Percentiles rank a stretch among this genome's conserved stretches.
phyloP scores from a whole-genome alignment of 768 basidiomycete genomes.

The Tulasnella sp. region DNA sequence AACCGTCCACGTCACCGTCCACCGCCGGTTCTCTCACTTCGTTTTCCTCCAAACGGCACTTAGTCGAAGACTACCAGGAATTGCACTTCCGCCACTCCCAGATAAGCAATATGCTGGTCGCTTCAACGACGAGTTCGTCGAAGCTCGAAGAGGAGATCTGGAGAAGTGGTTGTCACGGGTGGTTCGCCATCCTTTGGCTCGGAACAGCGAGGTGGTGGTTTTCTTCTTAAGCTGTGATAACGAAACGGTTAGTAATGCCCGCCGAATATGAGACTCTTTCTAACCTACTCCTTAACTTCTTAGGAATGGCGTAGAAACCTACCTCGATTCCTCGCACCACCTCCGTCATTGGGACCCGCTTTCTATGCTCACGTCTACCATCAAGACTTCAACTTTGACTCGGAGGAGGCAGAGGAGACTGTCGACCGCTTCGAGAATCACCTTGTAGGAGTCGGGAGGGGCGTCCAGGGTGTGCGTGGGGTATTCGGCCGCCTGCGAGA shows the following conservation, averaged over 20 bases:
- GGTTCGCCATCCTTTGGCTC: slow-evolving; percentile 64
- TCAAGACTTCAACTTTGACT: slow-evolving; percentile 75
- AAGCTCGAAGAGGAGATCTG: slow-evolving; percentile 70
- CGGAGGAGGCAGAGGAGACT: slow-evolving; percentile 55
- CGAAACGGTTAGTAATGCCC: slow-evolving; percentile 50
- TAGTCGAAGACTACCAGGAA: slow-evolving; percentile 58
- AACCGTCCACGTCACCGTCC: slow-evolving; percentile 57
- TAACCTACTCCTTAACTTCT: neutral
- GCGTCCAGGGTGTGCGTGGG: slow-evolving; percentile 58
- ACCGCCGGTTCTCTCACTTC: slow-evolving; percentile 80
- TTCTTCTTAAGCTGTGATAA: slow-evolving; percentile 73
- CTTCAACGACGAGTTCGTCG: slow-evolving; percentile 74
- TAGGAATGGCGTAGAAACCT: slow-evolving; percentile 67
- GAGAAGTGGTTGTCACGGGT: slow-evolving; percentile 67
- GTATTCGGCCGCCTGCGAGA: slow-evolving; percentile 58
- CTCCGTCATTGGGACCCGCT: slow-evolving; percentile 59
- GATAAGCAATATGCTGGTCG: slow-evolving; percentile 79
- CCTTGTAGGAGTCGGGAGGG: slow-evolving; percentile 54
- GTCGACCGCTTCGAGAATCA: slow-evolving; percentile 59
- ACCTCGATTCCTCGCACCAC: slow-evolving; percentile 37
- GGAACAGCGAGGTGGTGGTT: slow-evolving; percentile 70
- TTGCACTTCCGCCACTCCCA: slow-evolving; percentile 72
- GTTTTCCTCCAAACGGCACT: slow-evolving; percentile 67
- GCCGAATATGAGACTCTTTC: neutral
- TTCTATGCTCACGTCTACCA: slow-evolving; percentile 78